A percentile compares a stretch with the other conserved stretches of the same genome.
phyloP scores from a whole-genome alignment of 306 rosid genomes.

The Vigna hirtella region DNA sequence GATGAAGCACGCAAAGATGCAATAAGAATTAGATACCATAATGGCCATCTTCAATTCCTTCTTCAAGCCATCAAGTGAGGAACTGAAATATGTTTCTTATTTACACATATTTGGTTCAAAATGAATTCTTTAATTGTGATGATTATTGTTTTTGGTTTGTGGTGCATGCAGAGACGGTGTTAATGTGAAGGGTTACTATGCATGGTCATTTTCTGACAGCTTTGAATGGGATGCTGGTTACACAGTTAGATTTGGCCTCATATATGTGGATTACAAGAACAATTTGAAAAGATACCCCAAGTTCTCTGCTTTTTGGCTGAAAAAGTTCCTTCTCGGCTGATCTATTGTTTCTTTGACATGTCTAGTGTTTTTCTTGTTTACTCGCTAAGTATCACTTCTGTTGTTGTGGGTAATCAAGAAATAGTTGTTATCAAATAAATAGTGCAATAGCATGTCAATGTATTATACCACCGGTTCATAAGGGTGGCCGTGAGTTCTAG shows the following conservation, averaged over 20 bases:
- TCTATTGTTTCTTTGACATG: neutral
- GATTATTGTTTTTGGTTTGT: neutral
- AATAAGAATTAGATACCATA: conserved; percentile 54
- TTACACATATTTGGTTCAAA: neutral
- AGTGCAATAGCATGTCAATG: neutral
- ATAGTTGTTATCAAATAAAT: neutral
- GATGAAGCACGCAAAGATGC: conserved; percentile 54
- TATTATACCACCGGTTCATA: neutral
- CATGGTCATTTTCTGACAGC: conserved; percentile 10
- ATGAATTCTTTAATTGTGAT: neutral
- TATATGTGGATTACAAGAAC: conserved; percentile 7
- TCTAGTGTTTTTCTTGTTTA: neutral
- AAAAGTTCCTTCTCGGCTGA: conserved; percentile 13
- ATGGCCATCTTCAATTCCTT: conserved; percentile 56
- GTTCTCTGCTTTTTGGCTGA: neutral
- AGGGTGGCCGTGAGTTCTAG: neutral
- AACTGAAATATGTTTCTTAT: neutral
- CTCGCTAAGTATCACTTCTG: neutral
- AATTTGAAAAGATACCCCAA: neutral
- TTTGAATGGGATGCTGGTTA: conserved; percentile 23
- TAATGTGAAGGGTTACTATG: conserved; percentile 2
- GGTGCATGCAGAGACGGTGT: neutral
- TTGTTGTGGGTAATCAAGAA: neutral
- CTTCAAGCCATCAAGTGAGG: conserved; percentile 62
- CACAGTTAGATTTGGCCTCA: conserved; percentile 3